Evolutionary conservation across 2,329 filamentous ascomycete genomes (phyloP).

Genomic region (Amauroascus verrucosus): DNA sequence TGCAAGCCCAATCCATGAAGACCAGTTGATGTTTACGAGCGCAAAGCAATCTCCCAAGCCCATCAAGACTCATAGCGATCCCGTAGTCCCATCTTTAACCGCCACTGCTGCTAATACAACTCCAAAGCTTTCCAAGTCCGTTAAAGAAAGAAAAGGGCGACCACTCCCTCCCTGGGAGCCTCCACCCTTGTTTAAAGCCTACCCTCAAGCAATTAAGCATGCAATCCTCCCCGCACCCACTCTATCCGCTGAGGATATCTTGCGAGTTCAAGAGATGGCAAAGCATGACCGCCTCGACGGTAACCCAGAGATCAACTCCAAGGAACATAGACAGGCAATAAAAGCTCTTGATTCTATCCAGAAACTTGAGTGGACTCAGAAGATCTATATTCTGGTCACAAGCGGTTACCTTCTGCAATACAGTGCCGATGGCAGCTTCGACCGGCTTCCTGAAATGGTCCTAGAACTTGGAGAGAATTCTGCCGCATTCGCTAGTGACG

Average conservation of each 20-base stretch:
- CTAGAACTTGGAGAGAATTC: constrained; percentile 37
- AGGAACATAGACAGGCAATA: constrained; percentile 19
- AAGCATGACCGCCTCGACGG: constrained; percentile 17
- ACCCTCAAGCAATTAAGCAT: constrained; percentile 71
- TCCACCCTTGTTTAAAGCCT: constrained; percentile 76
- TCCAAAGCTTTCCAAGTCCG: constrained; percentile 19
- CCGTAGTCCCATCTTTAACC: constrained; percentile 15
- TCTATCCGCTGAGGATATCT: constrained; percentile 57
- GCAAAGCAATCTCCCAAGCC: constrained; percentile 1
- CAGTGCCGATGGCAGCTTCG: constrained; percentile 34
- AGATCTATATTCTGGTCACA: constrained; percentile 37
- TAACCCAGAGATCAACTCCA: constrained; percentile 6
- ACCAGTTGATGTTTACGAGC: not conserved
- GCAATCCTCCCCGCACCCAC: constrained; percentile 58
- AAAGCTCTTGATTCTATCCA: constrained; percentile 29
- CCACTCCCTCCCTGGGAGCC: constrained; percentile 47
- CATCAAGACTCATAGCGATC: constrained; percentile 5
- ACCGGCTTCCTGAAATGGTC: constrained; percentile 40
- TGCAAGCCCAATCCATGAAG: not conserved
- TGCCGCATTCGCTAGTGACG: constrained; percentile 42
- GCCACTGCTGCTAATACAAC: constrained; percentile 18
- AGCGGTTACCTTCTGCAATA: constrained; percentile 40
- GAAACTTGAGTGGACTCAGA: constrained; percentile 35
- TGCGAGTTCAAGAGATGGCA: constrained; percentile 40
- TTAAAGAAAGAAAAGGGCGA: constrained; percentile 20